These are phyloP conservation scores for Neophaeococcomyces aloes DNA, from an alignment of 2,329 filamentous ascomycete genomes.

Conservation along the genomic window DNA sequence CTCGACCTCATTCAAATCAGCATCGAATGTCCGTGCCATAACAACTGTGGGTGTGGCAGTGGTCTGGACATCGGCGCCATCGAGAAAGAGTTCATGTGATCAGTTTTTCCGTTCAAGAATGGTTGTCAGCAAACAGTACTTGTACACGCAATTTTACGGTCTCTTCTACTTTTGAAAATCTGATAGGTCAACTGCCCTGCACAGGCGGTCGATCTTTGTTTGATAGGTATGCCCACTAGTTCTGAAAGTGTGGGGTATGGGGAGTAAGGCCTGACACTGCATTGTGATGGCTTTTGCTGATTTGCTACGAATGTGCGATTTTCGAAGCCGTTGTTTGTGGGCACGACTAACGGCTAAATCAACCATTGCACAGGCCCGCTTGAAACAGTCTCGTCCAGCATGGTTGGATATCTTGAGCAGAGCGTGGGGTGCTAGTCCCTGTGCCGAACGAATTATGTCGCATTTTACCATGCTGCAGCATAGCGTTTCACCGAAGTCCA, in stretches of 20 bases:
- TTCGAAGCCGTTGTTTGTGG: too few relatives aligned
- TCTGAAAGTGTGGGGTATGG: not conserved
- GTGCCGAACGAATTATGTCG: too few relatives aligned
- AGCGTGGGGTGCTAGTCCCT: not conserved
- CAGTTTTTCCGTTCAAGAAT: not conserved
- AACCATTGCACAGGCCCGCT: not conserved
- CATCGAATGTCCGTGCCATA: not conserved
- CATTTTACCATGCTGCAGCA: too few relatives aligned
- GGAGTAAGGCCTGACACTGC: not conserved
- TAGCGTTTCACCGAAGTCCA: too few relatives aligned
- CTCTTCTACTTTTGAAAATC: not conserved
- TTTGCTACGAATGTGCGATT: too few relatives aligned
- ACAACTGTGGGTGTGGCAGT: not conserved
- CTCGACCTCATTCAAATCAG: not conserved
- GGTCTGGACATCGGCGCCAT: not conserved
- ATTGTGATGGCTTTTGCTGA: not conserved
- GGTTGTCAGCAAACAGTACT: not conserved
- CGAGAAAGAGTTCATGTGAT: not conserved
- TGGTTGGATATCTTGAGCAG: not conserved
- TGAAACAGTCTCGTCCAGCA: not conserved
- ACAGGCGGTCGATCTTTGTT: not conserved
- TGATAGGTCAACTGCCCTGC: not conserved
- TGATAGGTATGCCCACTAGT: not conserved
- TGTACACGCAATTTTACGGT: slow-evolving; percentile 1
- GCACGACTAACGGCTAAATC: not conserved